These are phyloP conservation scores for Alnus glutinosa DNA, from an alignment of 306 rosid species.

Conservation along the genomic window DNA sequence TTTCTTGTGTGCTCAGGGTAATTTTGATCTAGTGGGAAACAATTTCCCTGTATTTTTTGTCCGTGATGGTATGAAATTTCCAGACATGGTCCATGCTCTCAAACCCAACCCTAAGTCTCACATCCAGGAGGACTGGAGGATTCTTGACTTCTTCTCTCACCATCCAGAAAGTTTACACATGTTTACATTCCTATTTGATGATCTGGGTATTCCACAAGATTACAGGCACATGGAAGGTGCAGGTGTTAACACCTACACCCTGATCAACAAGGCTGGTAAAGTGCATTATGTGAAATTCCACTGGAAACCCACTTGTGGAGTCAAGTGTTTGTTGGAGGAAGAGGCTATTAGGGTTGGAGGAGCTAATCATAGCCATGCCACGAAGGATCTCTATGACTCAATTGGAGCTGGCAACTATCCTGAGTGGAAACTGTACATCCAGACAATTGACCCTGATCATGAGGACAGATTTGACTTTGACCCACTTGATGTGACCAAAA, in stretches of 20 bases:
- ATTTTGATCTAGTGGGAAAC: constrained; percentile 92
- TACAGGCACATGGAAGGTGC: constrained; percentile 97
- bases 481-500: constrained; percentile 94
- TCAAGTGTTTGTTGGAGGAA: constrained; percentile 77
- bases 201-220: constrained; percentile 82
- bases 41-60: constrained; percentile 84
- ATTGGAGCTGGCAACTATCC: constrained; percentile 97
- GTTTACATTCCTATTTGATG: constrained; percentile 82
- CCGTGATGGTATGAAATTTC: constrained; percentile 90
- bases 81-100: constrained; percentile 91
- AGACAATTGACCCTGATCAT: constrained; percentile 86
- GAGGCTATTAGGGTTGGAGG: constrained; percentile 90
- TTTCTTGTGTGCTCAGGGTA: constrained; percentile 62
- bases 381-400: constrained; percentile 87
- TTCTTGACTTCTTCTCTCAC: constrained; percentile 90
- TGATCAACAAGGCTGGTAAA: constrained; percentile 82
- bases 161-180: constrained; percentile 91
- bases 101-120: constrained; percentile 93
- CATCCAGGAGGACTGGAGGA: constrained; percentile 93
- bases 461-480: constrained; percentile 90
- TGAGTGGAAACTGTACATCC: constrained; percentile 92
- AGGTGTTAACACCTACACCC: constrained; percentile 82
- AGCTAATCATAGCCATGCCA: constrained; percentile 94
- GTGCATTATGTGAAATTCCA: constrained; percentile 79
- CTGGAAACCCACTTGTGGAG: constrained; percentile 85